Conservation (phyloP, 495 filamentous ascomycete species). For the Bathelium albidoporum region DNA sequence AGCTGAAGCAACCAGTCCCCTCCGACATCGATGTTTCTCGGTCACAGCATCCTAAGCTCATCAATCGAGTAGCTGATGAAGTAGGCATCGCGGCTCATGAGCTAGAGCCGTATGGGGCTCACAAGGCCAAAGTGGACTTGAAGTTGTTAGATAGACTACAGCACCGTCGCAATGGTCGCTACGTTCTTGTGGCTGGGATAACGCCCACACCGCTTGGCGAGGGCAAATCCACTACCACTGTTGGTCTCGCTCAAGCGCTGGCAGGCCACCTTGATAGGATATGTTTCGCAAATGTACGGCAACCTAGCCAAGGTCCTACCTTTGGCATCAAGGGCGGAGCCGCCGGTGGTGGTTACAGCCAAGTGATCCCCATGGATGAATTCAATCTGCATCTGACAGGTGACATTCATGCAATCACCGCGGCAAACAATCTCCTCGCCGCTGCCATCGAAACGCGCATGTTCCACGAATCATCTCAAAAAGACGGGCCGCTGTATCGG, state of each 20-base stretch:
- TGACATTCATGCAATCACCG: conserved; percentile 94
- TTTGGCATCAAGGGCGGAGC: conserved; percentile 99
- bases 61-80: conserved; percentile 74
- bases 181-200: conserved; percentile 87
- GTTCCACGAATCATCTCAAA: conserved; percentile 93
- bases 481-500: conserved; percentile 79
- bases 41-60: conserved; percentile 78
- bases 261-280: conserved; percentile 79
- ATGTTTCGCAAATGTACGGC: conserved; percentile 90
- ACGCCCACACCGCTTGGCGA: conserved; percentile 96
- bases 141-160: conserved; percentile 67
- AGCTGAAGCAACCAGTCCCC: conserved; percentile 65
- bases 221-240: conserved; percentile 97
- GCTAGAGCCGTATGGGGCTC: conserved; percentile 85
- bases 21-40: conserved; percentile 91
- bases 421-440: conserved; percentile 96
- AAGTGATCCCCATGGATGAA: conserved; percentile 99
- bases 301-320: conserved; percentile 93
- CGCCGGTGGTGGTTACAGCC: conserved; percentile 92
- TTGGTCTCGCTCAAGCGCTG: conserved; percentile 90
- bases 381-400: conserved; percentile 97
- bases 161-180: conserved; percentile 79
- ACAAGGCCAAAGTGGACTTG: conserved; percentile 91
- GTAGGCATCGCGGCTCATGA: conserved; percentile 77
- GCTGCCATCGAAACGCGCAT: conserved; percentile 96